Conservation (phyloP, 805 yeast genomes). For the Suhomyces prunicola region DNA sequence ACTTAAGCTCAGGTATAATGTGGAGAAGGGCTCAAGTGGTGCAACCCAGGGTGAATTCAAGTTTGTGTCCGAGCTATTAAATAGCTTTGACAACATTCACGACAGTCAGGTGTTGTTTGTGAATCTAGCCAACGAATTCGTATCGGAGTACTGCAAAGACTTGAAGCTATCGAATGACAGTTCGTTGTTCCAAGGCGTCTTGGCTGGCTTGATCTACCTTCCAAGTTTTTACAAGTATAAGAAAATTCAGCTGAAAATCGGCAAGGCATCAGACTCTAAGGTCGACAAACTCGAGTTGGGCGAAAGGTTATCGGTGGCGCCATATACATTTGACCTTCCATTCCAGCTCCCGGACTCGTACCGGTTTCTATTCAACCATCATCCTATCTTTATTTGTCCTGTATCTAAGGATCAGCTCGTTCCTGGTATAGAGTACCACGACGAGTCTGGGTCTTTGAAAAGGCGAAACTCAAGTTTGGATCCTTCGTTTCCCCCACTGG, state of each 20-base stretch:
- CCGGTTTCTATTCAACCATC: conserved; percentile 38
- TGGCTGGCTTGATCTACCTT: conserved; percentile 40
- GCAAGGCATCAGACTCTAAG: not conserved
- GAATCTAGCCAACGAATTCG: conserved; percentile 37
- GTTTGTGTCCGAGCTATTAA: conserved; percentile 32
- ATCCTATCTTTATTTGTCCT: conserved; percentile 46
- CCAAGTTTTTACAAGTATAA: conserved; percentile 43
- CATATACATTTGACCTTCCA: conserved; percentile 34
- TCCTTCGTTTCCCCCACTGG: conserved; percentile 1
- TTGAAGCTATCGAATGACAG: conserved; percentile 38
- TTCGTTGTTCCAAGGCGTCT: conserved; percentile 37
- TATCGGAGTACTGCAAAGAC: conserved; percentile 37
- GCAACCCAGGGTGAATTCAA: conserved; percentile 17
- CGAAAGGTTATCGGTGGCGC: not conserved
- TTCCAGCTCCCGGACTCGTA: conserved; percentile 41
- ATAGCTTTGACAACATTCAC: conserved; percentile 28
- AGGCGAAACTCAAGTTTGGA: conserved; percentile 8
- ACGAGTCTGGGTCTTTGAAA: conserved; percentile 5
- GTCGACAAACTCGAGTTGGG: not conserved
- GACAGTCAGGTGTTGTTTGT: conserved; percentile 28
- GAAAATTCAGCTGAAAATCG: conserved; percentile 31
- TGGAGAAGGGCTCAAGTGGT: conserved; percentile 13
- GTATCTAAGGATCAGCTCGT: conserved; percentile 42
- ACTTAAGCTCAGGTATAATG: conserved; percentile 23
- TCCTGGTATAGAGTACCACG: conserved; percentile 23